Evolutionary conservation across 2,329 filamentous ascomycete genomes (phyloP).

Genomic region (Pleurostoma richardsiae): DNA sequence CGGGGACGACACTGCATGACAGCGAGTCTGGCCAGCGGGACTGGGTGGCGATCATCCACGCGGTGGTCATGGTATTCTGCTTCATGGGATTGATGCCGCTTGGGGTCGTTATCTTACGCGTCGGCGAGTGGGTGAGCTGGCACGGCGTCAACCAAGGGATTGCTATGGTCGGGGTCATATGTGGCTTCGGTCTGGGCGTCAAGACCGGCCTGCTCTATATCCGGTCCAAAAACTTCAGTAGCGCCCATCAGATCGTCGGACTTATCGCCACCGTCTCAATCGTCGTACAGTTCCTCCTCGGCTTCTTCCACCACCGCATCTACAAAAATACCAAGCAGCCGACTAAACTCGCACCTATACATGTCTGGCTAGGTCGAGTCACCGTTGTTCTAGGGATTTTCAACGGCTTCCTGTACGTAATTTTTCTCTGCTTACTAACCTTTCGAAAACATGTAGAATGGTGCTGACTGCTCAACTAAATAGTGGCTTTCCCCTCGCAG

Average conservation of each 20-base stretch:
- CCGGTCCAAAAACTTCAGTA: conserved; percentile 47
- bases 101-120: conserved; percentile 47
- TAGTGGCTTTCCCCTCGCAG: conserved; percentile 51
- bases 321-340: conserved; percentile 43
- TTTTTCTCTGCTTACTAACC: too few relatives aligned
- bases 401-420: conserved; percentile 49
- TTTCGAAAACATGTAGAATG: too few relatives aligned
- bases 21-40: conserved; percentile 24
- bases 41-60: conserved; percentile 36
- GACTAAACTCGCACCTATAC: conserved; percentile 46
- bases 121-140: conserved; percentile 46
- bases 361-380: conserved; percentile 52
- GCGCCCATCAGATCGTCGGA: conserved; percentile 55
- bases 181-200: conserved; percentile 49
- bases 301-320: conserved; percentile 49
- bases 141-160: conserved; percentile 50
- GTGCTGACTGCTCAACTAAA: too few relatives aligned
- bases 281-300: conserved; percentile 47
- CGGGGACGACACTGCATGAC: conserved; percentile 25
- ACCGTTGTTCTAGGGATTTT: conserved; percentile 47
- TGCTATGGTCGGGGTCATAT: conserved; percentile 40
- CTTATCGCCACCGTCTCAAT: conserved; percentile 48
- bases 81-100: conserved; percentile 52
- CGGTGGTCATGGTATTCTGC: conserved; percentile 48
- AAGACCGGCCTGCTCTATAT: conserved; percentile 47